Evolutionary conservation across 345 rosid genomes (phyloP).

Genomic region (Salix suchowensis): DNA sequence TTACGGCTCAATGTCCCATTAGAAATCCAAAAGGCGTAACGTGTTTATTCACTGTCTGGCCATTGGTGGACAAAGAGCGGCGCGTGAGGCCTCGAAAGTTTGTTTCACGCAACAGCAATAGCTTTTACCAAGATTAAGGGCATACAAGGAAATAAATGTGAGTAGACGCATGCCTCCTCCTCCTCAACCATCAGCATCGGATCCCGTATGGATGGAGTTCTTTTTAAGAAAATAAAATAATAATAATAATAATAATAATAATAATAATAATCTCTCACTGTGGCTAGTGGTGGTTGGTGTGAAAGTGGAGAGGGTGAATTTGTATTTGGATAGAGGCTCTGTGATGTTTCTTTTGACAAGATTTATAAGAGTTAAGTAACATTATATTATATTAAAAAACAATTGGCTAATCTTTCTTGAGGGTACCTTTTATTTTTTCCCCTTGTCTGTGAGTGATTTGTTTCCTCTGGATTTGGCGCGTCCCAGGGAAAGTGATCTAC

Average conservation of each 20-base stretch:
- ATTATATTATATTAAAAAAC: background rate
- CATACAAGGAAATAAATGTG: background rate
- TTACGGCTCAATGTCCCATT: background rate
- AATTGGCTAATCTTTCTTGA: background rate
- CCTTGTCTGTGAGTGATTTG: background rate
- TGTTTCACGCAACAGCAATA: background rate
- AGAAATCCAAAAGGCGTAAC: background rate
- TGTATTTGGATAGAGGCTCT: background rate
- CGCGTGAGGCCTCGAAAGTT: conserved; percentile 21
- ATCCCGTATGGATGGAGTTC: conserved; percentile 13
- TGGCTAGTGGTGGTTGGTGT: background rate
- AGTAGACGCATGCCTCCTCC: conserved; percentile 6
- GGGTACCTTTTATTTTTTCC: background rate
- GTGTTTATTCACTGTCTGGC: conserved; percentile 8
- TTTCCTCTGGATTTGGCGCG: too few relatives aligned
- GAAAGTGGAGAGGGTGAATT: conserved; percentile 1
- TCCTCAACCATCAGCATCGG: conserved; percentile 11
- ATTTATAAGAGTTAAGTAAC: background rate
- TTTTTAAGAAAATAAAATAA: too few relatives aligned
- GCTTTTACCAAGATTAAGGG: background rate
- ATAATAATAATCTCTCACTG: background rate
- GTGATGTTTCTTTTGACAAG: background rate
- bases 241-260: too few relatives aligned
- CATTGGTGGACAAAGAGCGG: conserved; percentile 29
- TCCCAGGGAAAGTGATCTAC: too few relatives aligned